Evolutionary conservation across 225 moss, liverwort and hornwort species (phyloP).

Genomic region (Anthoceros angustus): DNA sequence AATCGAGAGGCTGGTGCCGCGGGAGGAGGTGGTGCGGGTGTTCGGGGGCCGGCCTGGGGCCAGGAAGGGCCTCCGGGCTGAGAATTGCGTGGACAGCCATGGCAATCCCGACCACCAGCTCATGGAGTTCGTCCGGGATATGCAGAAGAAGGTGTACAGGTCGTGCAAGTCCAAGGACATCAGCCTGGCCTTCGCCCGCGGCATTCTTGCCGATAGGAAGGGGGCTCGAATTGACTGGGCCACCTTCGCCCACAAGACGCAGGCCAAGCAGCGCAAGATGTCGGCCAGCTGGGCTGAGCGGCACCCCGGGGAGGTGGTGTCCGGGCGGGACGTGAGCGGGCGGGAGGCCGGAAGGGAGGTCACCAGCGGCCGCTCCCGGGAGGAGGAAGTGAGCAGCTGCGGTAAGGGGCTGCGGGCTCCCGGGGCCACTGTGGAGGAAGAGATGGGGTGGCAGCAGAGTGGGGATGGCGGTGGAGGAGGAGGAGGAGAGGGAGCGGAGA

Average conservation of each 20-base stretch:
- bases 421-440: background rate
- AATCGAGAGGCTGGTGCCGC: background rate
- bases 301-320: background rate
- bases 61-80: background rate
- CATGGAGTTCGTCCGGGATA: background rate
- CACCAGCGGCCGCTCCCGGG: background rate
- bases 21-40: background rate
- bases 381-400: background rate
- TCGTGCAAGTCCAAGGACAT: slow-evolving; percentile 3
- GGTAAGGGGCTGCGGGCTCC: background rate
- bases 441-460: background rate
- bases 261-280: background rate
- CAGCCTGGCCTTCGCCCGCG: background rate
- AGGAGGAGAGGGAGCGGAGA: background rate
- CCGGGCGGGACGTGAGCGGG: background rate
- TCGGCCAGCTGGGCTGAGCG: background rate
- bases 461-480: background rate
- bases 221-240: background rate
- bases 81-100: slow-evolving; percentile 4
- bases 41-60: background rate
- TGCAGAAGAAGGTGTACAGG: slow-evolving; percentile 5
- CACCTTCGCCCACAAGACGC: background rate
- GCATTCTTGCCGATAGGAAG: background rate
- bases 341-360: background rate
- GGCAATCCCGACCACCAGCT: background rate